phyloP scores from a whole-genome alignment of 2,329 filamentous ascomycete species.

The Ceratocystis albifundus region DNA sequence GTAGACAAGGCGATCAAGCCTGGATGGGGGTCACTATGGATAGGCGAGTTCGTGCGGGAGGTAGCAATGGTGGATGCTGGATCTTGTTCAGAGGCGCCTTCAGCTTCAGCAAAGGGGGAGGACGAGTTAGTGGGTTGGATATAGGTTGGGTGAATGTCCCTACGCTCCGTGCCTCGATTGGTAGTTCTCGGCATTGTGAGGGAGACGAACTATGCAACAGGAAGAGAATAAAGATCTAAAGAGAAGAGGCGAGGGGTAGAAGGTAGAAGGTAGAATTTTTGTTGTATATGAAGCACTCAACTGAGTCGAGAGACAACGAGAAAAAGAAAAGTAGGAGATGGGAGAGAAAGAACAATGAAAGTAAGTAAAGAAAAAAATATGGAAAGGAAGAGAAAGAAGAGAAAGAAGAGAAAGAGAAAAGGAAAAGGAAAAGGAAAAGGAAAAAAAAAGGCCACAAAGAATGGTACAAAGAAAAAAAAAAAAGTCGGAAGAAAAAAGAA shows the following conservation, averaged over 20 bases:
- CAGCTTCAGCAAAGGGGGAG: slow-evolving; percentile 5
- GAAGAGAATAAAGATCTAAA: background rate
- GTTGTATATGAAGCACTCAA: background rate
- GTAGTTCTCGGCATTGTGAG: background rate
- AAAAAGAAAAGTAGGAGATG: background rate
- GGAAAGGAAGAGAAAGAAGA: slow-evolving; percentile 15
- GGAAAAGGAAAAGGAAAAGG: slow-evolving; percentile 5
- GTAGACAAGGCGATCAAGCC: slow-evolving; percentile 17
- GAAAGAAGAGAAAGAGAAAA: too few relatives aligned
- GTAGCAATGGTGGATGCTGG: slow-evolving; percentile 15
- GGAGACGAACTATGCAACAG: background rate
- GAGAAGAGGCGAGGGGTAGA: background rate
- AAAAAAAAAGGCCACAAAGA: slow-evolving; percentile 8
- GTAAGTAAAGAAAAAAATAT: background rate
- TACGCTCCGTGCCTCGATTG: background rate
- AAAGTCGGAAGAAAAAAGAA: background rate
- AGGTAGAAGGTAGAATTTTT: too few relatives aligned
- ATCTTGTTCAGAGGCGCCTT: slow-evolving; percentile 1
- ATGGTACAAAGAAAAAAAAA: slow-evolving; percentile 14
- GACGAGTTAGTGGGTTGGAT: slow-evolving; percentile 5
- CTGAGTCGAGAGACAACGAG: background rate
- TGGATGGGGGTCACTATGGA: background rate
- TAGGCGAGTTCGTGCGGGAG: slow-evolving; percentile 2
- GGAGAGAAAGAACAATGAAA: slow-evolving; percentile 5
- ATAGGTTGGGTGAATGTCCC: slow-evolving; percentile 6